A percentile compares a stretch with the other conserved stretches of the same genome.
Conservation (phyloP, 129 eudicot genomes). For the Tanacetum coccineum region DNA sequence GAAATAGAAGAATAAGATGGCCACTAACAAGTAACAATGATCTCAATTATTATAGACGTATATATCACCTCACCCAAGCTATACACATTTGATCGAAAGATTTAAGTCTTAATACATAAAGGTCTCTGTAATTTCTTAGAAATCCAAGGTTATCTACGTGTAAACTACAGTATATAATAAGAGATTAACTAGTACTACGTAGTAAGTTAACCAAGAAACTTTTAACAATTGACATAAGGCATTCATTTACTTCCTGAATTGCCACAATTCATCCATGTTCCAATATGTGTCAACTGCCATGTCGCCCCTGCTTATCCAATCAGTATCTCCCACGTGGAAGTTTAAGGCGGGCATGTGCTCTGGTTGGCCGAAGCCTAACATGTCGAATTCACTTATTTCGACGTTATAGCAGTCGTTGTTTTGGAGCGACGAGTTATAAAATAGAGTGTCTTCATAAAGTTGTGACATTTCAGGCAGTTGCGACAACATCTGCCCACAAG, state of each 20-base stretch:
- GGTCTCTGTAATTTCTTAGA: constrained; percentile 8
- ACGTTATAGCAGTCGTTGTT: constrained; percentile 33
- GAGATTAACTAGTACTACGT: neutral
- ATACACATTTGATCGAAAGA: constrained; percentile 9
- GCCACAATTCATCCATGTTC: constrained; percentile 81
- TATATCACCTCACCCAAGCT: constrained; percentile 8
- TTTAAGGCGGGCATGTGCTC: constrained; percentile 31
- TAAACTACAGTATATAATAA: neutral
- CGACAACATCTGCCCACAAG: constrained; percentile 19
- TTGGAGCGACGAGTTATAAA: constrained; percentile 9
- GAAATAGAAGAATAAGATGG: too few species aligned
- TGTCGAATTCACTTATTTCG: constrained; percentile 36
- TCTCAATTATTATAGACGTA: too few species aligned
- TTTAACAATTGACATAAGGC: neutral
- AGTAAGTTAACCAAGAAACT: neutral
- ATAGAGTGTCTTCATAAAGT: constrained; percentile 24
- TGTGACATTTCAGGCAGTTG: constrained; percentile 29
- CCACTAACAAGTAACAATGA: too few species aligned
- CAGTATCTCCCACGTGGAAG: constrained; percentile 46
- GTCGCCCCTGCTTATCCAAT: constrained; percentile 38
- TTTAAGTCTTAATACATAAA: neutral
- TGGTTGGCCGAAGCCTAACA: constrained; percentile 33
- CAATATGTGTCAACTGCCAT: constrained; percentile 43
- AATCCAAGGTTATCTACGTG: constrained; percentile 3
- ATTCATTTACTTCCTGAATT: constrained; percentile 43